Conservation (phyloP, 441 rosid species). For the Omphalea diandra region DNA sequence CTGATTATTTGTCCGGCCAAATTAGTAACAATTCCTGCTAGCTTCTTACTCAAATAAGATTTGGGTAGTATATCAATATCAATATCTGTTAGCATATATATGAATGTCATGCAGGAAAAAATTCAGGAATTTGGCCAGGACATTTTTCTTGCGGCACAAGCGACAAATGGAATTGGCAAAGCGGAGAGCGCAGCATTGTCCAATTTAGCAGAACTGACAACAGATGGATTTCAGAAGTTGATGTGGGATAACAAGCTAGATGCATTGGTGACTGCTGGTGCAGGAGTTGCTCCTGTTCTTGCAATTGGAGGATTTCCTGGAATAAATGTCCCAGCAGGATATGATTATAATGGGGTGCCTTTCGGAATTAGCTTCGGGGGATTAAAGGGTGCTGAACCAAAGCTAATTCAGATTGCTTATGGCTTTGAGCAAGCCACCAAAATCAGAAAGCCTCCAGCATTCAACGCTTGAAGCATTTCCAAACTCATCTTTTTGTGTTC, state of each 20-base stretch:
- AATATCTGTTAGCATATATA: too few relatives aligned
- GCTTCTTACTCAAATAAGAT: too few relatives aligned
- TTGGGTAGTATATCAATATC: too few relatives aligned
- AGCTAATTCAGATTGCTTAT: slow-evolving; percentile 64
- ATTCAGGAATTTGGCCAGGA: slow-evolving; percentile 30
- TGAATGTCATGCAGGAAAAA: slow-evolving; percentile 31
- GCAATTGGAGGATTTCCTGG: slow-evolving; percentile 43
- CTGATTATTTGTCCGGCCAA: neutral
- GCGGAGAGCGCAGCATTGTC: slow-evolving; percentile 24
- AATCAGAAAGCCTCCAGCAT: slow-evolving; percentile 53
- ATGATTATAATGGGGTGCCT: slow-evolving; percentile 41
- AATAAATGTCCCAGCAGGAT: slow-evolving; percentile 39
- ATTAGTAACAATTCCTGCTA: too few relatives aligned
- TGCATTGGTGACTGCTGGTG: slow-evolving; percentile 28
- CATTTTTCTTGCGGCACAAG: slow-evolving; percentile 25
- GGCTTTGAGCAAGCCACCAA: slow-evolving; percentile 62
- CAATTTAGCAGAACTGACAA: slow-evolving; percentile 22
- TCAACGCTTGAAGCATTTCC: slow-evolving; percentile 11
- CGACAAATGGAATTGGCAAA: slow-evolving; percentile 31
- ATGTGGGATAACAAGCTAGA: slow-evolving; percentile 30
- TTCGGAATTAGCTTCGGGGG: slow-evolving; percentile 60
- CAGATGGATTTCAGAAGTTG: slow-evolving; percentile 31
- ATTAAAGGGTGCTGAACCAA: slow-evolving; percentile 53
- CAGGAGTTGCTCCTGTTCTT: slow-evolving; percentile 22
- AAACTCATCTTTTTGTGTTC: too few relatives aligned